Conservation (phyloP, 768 basidiomycete species). For the Pholiota molesta region DNA sequence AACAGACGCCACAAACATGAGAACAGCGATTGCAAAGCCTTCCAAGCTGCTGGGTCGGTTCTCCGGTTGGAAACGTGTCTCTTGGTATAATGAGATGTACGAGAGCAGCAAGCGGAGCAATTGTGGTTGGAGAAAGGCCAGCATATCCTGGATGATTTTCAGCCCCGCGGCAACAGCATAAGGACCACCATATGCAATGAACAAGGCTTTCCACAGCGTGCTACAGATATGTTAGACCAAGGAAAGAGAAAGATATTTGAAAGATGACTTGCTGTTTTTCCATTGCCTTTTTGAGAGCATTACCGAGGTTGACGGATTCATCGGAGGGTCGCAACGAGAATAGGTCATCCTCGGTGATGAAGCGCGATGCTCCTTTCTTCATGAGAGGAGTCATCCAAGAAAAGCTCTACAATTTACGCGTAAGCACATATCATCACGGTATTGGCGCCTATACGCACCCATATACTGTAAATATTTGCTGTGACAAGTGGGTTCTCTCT, state of each 20-base stretch:
- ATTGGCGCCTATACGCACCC: slow-evolving; percentile 39
- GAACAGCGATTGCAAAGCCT: slow-evolving; percentile 74
- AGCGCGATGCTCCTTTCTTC: slow-evolving; percentile 63
- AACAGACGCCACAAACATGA: slow-evolving; percentile 85
- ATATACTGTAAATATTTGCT: slow-evolving; percentile 82
- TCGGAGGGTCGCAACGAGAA: slow-evolving; percentile 72
- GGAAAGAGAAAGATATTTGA: not conserved
- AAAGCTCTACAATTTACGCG: slow-evolving; percentile 53
- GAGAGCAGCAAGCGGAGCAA: slow-evolving; percentile 76
- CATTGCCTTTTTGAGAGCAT: slow-evolving; percentile 61
- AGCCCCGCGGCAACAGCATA: slow-evolving; percentile 63
- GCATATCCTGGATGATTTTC: slow-evolving; percentile 78
- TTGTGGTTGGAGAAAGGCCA: slow-evolving; percentile 88
- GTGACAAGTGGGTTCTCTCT: slow-evolving; percentile 72
- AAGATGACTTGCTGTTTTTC: slow-evolving; percentile 57
- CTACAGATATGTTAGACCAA: slow-evolving; percentile 32
- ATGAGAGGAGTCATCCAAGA: slow-evolving; percentile 85
- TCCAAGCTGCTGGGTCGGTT: slow-evolving; percentile 44
- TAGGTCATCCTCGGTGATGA: slow-evolving; percentile 85
- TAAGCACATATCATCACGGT: slow-evolving; percentile 2
- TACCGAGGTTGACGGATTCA: slow-evolving; percentile 69
- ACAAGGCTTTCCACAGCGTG: slow-evolving; percentile 74
- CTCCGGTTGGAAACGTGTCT: slow-evolving; percentile 38
- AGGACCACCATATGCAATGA: slow-evolving; percentile 77
- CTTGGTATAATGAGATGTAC: slow-evolving; percentile 82